phyloP scores from a whole-genome alignment of 495 filamentous ascomycete species.

The Pyronema omphalodes region DNA sequence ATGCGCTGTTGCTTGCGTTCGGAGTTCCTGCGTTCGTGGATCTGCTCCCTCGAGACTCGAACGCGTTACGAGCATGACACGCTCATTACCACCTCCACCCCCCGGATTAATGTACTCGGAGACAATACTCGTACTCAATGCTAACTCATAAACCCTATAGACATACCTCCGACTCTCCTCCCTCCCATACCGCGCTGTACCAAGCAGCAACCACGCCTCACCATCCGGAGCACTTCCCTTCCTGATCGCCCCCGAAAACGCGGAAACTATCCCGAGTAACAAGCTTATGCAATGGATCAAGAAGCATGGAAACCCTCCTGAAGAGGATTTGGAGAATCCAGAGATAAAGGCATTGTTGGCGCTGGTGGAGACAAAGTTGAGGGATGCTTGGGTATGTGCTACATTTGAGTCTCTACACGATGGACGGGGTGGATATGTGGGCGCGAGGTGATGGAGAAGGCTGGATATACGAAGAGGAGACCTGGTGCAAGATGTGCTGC shows the following conservation, averaged over 20 bases:
- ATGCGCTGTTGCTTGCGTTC: too few species aligned
- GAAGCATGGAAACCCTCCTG: constrained; percentile 32
- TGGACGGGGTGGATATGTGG: too few species aligned
- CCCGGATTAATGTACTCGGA: too few species aligned
- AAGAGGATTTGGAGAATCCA: constrained; percentile 31
- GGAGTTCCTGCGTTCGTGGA: too few species aligned
- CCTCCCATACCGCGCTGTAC: constrained; percentile 45
- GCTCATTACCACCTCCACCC: too few species aligned
- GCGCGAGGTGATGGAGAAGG: too few species aligned
- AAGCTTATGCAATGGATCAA: constrained; percentile 54
- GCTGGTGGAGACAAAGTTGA: constrained; percentile 61
- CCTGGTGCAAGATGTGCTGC: too few species aligned
- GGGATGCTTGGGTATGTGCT: constrained; percentile 60
- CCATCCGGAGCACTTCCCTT: constrained; percentile 77
- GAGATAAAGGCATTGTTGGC: constrained; percentile 64
- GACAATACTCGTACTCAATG: too few species aligned
- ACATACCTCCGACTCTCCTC: constrained; percentile 64
- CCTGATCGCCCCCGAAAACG: constrained; percentile 40
- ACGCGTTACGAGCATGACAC: too few species aligned
- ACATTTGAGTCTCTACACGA: neutral
- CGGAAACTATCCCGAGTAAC: constrained; percentile 39
- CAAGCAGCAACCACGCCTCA: constrained; percentile 85
- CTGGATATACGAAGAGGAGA: too few species aligned
- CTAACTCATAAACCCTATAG: constrained; percentile 28
- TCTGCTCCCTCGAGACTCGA: too few species aligned